Evolutionary conservation across 768 basidiomycete genomes (phyloP).

Genomic region (Tylopilus vinaceipallidus): DNA sequence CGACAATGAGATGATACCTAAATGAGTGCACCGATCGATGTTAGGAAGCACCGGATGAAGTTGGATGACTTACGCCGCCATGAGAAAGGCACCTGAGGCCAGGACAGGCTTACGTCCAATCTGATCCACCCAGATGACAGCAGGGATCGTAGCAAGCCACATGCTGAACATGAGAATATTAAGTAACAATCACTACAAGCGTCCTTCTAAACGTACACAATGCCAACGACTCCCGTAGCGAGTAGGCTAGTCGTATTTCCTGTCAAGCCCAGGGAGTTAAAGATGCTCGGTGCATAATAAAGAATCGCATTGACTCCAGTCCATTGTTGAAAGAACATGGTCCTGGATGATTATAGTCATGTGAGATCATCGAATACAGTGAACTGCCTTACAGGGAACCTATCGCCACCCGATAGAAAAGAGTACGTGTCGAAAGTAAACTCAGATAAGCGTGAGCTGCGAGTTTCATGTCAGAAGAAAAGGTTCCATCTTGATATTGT

Average conservation of each 20-base stretch:
- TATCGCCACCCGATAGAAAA: constrained; percentile 61
- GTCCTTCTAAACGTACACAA: constrained; percentile 49
- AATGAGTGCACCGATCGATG: constrained; percentile 12
- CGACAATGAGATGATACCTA: constrained; percentile 70
- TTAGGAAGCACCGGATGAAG: constrained; percentile 9
- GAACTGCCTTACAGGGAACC: constrained; percentile 47
- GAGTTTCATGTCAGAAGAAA: constrained; percentile 57
- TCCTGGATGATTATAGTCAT: constrained; percentile 32
- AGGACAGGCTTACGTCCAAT: constrained; percentile 72
- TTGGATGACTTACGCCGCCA: constrained; percentile 52
- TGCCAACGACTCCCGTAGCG: constrained; percentile 73
- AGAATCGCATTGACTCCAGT: constrained; percentile 75
- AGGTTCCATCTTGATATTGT: constrained; percentile 60
- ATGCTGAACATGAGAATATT: constrained; percentile 39
- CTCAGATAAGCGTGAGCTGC: constrained; percentile 60
- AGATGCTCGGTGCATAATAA: constrained; percentile 76
- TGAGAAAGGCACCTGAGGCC: constrained; percentile 70
- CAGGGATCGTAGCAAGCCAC: constrained; percentile 77
- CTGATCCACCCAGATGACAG: constrained; percentile 79
- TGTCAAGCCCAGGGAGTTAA: constrained; percentile 54
- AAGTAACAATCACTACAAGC: neutral
- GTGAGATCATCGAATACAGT: neutral
- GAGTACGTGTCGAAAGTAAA: constrained; percentile 50
- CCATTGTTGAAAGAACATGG: constrained; percentile 85
- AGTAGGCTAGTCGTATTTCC: constrained; percentile 59